phyloP scores from a whole-genome alignment of 1,284 basidiomycete species.

The Irpex rosettiformis region DNA sequence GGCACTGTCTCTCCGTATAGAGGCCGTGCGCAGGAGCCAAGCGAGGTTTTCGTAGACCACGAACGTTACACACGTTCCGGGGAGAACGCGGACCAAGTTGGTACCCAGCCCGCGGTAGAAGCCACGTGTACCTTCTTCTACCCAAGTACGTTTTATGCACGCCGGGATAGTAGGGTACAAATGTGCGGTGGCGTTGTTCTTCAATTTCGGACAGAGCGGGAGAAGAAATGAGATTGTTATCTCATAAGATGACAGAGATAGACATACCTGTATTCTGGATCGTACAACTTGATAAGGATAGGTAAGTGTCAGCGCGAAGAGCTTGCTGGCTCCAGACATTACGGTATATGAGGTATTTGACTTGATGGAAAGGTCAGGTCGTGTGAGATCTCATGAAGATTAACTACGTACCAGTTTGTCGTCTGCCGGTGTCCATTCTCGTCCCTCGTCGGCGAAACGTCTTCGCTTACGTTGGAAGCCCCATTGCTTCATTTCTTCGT shows the following conservation, averaged over 20 bases:
- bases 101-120: constrained; percentile 96
- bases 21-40: constrained; percentile 72
- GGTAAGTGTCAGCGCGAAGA: constrained; percentile 81
- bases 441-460: constrained; percentile 55
- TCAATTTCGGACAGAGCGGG: background rate
- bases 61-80: constrained; percentile 97
- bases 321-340: constrained; percentile 90
- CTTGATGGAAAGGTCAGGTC: constrained; percentile 36
- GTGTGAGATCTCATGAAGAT: background rate
- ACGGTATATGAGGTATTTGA: constrained; percentile 90
- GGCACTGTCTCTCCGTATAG: constrained; percentile 32
- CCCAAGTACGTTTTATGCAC: constrained; percentile 79
- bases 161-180: constrained; percentile 80
- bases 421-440: constrained; percentile 62
- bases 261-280: constrained; percentile 83
- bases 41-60: constrained; percentile 97
- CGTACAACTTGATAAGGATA: constrained; percentile 98
- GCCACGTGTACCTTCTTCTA: constrained; percentile 76
- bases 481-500: constrained; percentile 94
- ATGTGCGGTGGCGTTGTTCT: constrained; percentile 62
- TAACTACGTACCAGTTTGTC: constrained; percentile 75
- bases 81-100: constrained; percentile 95
- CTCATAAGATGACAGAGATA: background rate
- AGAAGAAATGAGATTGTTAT: background rate
- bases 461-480: constrained; percentile 75